Base-by-base conservation (phyloP, 805 yeast species). In the Spathaspora boniae region DNA sequence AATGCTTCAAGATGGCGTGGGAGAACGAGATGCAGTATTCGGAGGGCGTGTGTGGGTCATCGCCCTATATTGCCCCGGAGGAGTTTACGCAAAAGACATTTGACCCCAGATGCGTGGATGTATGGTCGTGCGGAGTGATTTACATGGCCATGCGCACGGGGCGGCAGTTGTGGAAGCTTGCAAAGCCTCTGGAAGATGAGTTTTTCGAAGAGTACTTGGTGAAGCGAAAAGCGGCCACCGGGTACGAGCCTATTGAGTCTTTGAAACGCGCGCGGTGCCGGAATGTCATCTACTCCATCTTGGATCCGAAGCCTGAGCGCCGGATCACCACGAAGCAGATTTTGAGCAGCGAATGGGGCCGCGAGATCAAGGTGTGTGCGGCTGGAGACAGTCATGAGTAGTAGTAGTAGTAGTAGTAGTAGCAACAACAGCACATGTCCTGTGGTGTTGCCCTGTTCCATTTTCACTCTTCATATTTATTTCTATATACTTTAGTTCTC, bases 131-230 rank as follows among this genome's bases (percentile, higher is more conserved):
- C 65, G 96, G 95, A 33, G 91, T 87, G 8, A 86, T 87, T 23
- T 87, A 84, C 54, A 82, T 87, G 86, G 94, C 95, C 5, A 82
- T 87, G 91, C 69, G 97, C 49, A 86, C 96, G 0, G 98, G 98
- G 4, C 70, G 96, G 35, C 96, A 91, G 51, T 61, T 93, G 35
- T 91, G 98, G 98, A 78, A 84, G 48, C 64, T 79, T 39, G 96
- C 98, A 2, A 76, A 77, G 40, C 59, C 69, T 6, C 72, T 68
- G 20, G 86, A 80, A 29, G 98, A 91, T 54, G 94, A 82, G 48
- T 86, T 86, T 52, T 91, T 78, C 57, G 64, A 70, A 26, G 80
- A 76, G 48, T 91, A 91, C 54, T 61, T 89, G 40, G 71, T 71
- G 33, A 88, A 86, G 39, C 71, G 98, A 40, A 86, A 82, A 54